Evolutionary conservation across 2,329 filamentous ascomycete species (phyloP).

Genomic region (Coniochaeta prunicola): DNA sequence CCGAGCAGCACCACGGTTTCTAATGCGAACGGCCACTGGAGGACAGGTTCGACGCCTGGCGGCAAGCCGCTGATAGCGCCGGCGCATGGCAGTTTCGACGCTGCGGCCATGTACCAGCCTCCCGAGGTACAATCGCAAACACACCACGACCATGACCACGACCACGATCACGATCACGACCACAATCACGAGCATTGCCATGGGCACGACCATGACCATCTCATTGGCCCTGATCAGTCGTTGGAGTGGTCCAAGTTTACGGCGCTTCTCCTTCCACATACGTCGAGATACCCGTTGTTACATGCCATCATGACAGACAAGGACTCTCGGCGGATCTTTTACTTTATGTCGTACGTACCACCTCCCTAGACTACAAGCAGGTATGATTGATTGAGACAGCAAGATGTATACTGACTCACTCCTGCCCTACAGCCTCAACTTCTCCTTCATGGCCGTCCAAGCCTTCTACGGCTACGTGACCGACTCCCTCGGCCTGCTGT

Average conservation of each 20-base stretch:
- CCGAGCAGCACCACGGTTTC: neutral
- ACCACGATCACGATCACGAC: conserved; percentile 19
- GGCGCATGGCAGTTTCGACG: conserved; percentile 18
- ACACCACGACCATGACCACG: conserved; percentile 12
- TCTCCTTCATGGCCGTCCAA: conserved; percentile 90
- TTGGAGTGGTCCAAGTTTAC: conserved; percentile 62
- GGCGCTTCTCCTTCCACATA: conserved; percentile 60
- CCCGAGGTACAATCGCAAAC: conserved; percentile 6
- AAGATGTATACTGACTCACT: neutral
- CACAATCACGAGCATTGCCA: conserved; percentile 30
- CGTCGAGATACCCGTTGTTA: conserved; percentile 66
- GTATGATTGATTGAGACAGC: too few relatives aligned
- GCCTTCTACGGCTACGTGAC: conserved; percentile 91
- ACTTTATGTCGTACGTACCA: conserved; percentile 76
- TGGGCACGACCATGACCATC: conserved; percentile 25
- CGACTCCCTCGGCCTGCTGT: conserved; percentile 88
- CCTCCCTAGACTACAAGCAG: neutral
- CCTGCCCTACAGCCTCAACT: conserved; percentile 64
- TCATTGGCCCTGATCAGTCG: conserved; percentile 28
- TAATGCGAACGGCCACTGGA: conserved; percentile 31
- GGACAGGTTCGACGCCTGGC: conserved; percentile 29
- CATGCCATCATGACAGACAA: conserved; percentile 84
- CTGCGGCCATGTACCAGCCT: conserved; percentile 19
- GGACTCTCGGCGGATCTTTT: conserved; percentile 91
- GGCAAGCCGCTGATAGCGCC: conserved; percentile 31